A percentile compares a stretch with the other conserved stretches of the same genome.
These are phyloP conservation scores for Monosporozyma servazzii DNA, from an alignment of 805 yeast genomes.

Conservation along the genomic window DNA sequence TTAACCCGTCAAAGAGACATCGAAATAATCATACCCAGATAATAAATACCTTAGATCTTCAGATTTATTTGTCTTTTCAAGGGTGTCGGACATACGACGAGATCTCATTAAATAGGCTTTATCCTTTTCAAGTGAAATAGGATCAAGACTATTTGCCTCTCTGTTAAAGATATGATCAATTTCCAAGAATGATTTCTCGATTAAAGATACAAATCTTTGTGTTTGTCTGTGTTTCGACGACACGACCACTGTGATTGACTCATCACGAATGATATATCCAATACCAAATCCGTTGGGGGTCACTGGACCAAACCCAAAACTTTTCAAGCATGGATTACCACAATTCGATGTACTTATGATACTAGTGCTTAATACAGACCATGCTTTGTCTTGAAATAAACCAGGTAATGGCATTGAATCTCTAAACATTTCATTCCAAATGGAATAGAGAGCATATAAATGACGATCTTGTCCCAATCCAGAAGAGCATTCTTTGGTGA, in stretches of 20 bases:
- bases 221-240: slow-evolving; percentile 88
- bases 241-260: slow-evolving; percentile 69
- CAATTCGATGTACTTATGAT: slow-evolving; percentile 80
- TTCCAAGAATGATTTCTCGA: slow-evolving; percentile 54
- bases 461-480: slow-evolving; percentile 94
- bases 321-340: slow-evolving; percentile 80
- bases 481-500: slow-evolving; percentile 57
- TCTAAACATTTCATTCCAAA: slow-evolving; percentile 50
- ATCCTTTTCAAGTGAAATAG: not conserved
- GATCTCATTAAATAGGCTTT: slow-evolving; percentile 8
- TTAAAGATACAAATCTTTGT: slow-evolving; percentile 58
- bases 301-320: slow-evolving; percentile 90
- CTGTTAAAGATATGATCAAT: slow-evolving; percentile 41
- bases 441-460: slow-evolving; percentile 75
- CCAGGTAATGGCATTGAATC: slow-evolving; percentile 45
- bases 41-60: slow-evolving; percentile 37
- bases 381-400: slow-evolving; percentile 75
- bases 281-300: slow-evolving; percentile 87
- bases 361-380: slow-evolving; percentile 78
- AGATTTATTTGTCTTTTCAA: slow-evolving; percentile 17
- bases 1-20: slow-evolving; percentile 30
- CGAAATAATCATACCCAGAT: slow-evolving; percentile 86
- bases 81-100: not conserved
- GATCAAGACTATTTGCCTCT: slow-evolving; percentile 7
- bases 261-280: slow-evolving; percentile 78